phyloP scores from a whole-genome alignment of 192 early-diverging fungal genomes.

The Allomyces arbusculus region DNA sequence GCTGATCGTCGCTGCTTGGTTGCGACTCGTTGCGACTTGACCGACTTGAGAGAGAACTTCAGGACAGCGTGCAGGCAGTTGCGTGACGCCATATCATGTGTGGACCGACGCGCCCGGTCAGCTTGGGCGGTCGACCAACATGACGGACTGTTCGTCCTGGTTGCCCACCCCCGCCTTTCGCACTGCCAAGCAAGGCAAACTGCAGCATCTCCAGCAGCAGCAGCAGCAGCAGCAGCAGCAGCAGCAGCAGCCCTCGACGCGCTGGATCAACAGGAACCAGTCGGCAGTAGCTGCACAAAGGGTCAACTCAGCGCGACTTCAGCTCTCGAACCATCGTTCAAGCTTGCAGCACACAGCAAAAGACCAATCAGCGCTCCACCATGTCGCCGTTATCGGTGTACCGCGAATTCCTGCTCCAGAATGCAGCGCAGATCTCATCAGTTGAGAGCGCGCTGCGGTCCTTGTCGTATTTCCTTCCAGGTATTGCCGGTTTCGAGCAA shows the following conservation, averaged over 20 bases:
- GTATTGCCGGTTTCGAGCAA: slow-evolving; percentile 13
- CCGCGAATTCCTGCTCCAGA: slow-evolving; percentile 61
- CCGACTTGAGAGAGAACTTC: too few relatives aligned
- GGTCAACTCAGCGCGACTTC: neutral
- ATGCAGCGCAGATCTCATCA: slow-evolving; percentile 68
- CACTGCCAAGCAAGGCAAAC: too few relatives aligned
- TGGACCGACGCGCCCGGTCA: too few relatives aligned
- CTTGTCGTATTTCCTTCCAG: slow-evolving; percentile 77
- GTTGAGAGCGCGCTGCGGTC: slow-evolving; percentile 72
- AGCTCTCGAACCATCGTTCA: neutral
- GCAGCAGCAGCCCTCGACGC: neutral
- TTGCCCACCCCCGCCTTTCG: too few relatives aligned
- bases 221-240: neutral
- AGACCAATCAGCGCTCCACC: neutral
- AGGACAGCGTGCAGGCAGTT: too few relatives aligned
- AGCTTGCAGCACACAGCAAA: neutral
- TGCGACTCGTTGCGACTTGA: too few relatives aligned
- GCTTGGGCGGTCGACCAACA: too few relatives aligned
- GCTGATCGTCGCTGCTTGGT: too few relatives aligned
- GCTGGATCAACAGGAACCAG: neutral
- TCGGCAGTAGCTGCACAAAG: neutral
- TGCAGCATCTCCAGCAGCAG: too few relatives aligned
- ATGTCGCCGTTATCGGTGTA: slow-evolving; percentile 50
- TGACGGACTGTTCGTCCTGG: too few relatives aligned
- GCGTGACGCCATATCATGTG: too few relatives aligned